These are phyloP conservation scores for Xylaria curta DNA, from an alignment of 495 filamentous ascomycete species.

Conservation along the genomic window DNA sequence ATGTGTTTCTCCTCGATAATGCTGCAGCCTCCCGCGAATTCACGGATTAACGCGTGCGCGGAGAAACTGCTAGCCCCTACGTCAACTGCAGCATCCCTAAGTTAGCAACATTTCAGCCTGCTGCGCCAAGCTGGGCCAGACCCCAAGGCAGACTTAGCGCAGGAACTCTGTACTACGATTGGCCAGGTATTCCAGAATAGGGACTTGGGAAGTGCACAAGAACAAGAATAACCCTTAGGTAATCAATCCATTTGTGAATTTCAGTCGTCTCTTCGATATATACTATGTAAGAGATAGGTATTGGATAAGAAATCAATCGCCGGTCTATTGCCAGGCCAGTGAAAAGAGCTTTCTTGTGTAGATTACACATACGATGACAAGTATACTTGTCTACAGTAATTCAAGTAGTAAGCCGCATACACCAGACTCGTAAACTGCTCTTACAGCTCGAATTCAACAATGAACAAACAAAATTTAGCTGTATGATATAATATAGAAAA, in stretches of 20 bases:
- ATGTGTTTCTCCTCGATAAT: background rate
- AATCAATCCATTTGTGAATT: too few species aligned
- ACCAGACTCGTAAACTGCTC: background rate
- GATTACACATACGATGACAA: background rate
- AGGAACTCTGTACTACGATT: background rate
- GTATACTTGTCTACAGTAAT: background rate
- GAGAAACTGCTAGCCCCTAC: slow-evolving; percentile 13
- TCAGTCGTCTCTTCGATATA: background rate
- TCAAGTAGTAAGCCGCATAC: background rate
- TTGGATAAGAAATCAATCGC: background rate
- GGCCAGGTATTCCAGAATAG: slow-evolving; percentile 1
- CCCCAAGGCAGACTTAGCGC: background rate
- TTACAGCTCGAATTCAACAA: background rate
- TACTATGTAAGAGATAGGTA: background rate
- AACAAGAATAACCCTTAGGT: background rate
- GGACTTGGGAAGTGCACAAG: background rate
- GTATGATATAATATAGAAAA: background rate
- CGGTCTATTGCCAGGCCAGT: background rate
- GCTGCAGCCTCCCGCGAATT: slow-evolving; percentile 8
- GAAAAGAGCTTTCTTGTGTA: background rate
- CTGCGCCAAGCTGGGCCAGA: slow-evolving; percentile 6
- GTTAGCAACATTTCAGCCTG: background rate
- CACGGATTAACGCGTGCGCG: slow-evolving; percentile 4
- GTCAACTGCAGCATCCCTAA: slow-evolving; percentile 11
- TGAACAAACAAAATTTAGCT: background rate